Evolutionary conservation across 148 eudicot genomes (phyloP).

Genomic region (Simmondsia chinensis): DNA sequence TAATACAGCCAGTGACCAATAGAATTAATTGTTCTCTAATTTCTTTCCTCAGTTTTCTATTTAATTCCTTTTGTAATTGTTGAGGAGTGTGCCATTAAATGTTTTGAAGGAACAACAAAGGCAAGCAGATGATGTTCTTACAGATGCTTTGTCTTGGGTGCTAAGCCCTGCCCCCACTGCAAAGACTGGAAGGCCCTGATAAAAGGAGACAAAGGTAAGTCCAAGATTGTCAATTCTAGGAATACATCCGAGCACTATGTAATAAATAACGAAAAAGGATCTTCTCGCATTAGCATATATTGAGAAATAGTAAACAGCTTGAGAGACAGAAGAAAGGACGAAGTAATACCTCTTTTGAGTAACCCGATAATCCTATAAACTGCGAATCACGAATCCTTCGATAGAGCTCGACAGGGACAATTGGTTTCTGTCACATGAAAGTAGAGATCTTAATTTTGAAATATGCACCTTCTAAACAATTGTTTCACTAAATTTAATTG

Average conservation of each 20-base stretch:
- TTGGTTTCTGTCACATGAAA: slow-evolving; percentile 71
- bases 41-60: no score
- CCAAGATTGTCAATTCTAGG: background rate
- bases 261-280: background rate
- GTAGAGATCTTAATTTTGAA: background rate
- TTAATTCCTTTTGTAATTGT: background rate
- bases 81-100: background rate
- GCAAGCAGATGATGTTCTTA: slow-evolving; percentile 28
- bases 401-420: slow-evolving; percentile 61
- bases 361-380: slow-evolving; percentile 84
- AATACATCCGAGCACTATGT: no score
- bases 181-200: slow-evolving; percentile 87
- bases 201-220: background rate
- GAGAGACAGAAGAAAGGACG: background rate
- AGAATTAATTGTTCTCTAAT: no score
- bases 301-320: background rate
- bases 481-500: background rate
- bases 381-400: slow-evolving; percentile 82
- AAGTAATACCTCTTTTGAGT: slow-evolving; percentile 64
- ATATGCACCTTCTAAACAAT: background rate
- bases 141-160: slow-evolving; percentile 91
- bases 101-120: background rate
- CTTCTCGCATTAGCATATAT: background rate
- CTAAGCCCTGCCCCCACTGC: slow-evolving; percentile 91
- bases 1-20: no score